Percentiles rank a stretch among this genome's conserved stretches.
These are phyloP conservation scores for Leccinum variicolor DNA, from an alignment of 768 basidiomycete species.

Conservation along the genomic window DNA sequence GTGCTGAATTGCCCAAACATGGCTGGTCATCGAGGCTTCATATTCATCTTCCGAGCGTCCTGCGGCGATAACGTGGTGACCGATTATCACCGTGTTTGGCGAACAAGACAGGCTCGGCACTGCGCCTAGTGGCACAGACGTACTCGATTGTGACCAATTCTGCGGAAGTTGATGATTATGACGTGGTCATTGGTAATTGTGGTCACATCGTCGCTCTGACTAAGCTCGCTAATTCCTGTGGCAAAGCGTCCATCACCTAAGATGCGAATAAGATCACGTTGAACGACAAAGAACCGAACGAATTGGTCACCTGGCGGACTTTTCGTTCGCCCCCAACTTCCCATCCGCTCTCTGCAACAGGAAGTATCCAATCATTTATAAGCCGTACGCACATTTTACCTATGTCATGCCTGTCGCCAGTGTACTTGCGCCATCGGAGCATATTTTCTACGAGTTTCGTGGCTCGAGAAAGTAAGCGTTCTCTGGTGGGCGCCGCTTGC, in stretches of 20 bases:
- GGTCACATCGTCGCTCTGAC: conserved; percentile 11
- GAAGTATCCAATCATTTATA: conserved; percentile 56
- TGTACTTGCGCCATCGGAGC: conserved; percentile 72
- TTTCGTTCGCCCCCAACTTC: conserved; percentile 78
- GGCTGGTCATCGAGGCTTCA: conserved; percentile 59
- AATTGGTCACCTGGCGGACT: conserved; percentile 50
- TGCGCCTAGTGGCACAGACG: conserved; percentile 1
- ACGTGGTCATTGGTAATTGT: conserved; percentile 6
- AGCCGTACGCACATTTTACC: conserved; percentile 53
- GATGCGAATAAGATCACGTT: conserved; percentile 3
- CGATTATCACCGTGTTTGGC: conserved; percentile 35
- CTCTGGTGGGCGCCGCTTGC: conserved; percentile 65
- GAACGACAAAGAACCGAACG: neutral
- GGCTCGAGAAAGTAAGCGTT: conserved; percentile 61
- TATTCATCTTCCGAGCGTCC: conserved; percentile 39
- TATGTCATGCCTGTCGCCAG: conserved; percentile 57
- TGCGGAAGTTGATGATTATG: conserved; percentile 9
- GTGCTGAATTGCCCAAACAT: conserved; percentile 18
- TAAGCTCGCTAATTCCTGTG: conserved; percentile 25
- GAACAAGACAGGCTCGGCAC: conserved; percentile 20
- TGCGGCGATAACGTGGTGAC: conserved; percentile 38
- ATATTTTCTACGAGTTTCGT: conserved; percentile 74
- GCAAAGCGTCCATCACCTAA: conserved; percentile 23
- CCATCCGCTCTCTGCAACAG: conserved; percentile 76
- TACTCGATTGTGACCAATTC: conserved; percentile 1